phyloP scores from a whole-genome alignment of 768 basidiomycete species.

The Panus rudis region DNA sequence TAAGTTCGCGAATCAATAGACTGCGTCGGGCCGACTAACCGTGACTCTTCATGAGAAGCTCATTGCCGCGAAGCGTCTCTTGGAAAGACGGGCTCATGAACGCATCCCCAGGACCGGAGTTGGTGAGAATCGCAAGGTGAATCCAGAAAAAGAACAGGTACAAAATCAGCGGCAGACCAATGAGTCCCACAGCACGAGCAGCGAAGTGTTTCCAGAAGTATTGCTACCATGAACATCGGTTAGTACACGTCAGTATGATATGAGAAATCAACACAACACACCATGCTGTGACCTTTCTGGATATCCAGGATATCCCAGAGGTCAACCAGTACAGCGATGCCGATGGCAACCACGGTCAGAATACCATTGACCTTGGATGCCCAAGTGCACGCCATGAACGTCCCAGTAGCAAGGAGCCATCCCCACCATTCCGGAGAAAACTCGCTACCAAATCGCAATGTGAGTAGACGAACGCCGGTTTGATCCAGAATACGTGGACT shows the following conservation, averaged over 20 bases:
- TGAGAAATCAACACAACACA: conserved; percentile 21
- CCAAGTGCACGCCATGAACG: conserved; percentile 93
- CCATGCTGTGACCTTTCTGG: conserved; percentile 75
- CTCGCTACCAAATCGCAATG: conserved; percentile 48
- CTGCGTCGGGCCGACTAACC: conserved; percentile 39
- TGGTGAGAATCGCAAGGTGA: conserved; percentile 82
- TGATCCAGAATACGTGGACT: conserved; percentile 15
- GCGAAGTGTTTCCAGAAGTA: conserved; percentile 85
- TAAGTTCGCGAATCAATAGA: conserved; percentile 4
- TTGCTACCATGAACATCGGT: conserved; percentile 41
- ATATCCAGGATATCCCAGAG: conserved; percentile 91
- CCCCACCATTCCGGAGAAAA: conserved; percentile 91
- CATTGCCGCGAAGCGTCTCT: conserved; percentile 88
- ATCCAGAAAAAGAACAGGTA: conserved; percentile 96
- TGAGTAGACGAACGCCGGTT: conserved; percentile 5
- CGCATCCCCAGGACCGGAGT: conserved; percentile 86
- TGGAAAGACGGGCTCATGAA: conserved; percentile 99
- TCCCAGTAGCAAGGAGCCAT: conserved; percentile 86
- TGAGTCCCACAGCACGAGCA: conserved; percentile 79
- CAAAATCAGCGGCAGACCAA: conserved; percentile 79
- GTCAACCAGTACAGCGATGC: conserved; percentile 87
- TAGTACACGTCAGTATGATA: not conserved
- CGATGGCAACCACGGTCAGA: conserved; percentile 83
- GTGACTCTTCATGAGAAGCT: conserved; percentile 85
- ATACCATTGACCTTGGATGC: conserved; percentile 98